Conservation (phyloP, 2,329 filamentous ascomycete species). For the Corinectria fuckeliana region DNA sequence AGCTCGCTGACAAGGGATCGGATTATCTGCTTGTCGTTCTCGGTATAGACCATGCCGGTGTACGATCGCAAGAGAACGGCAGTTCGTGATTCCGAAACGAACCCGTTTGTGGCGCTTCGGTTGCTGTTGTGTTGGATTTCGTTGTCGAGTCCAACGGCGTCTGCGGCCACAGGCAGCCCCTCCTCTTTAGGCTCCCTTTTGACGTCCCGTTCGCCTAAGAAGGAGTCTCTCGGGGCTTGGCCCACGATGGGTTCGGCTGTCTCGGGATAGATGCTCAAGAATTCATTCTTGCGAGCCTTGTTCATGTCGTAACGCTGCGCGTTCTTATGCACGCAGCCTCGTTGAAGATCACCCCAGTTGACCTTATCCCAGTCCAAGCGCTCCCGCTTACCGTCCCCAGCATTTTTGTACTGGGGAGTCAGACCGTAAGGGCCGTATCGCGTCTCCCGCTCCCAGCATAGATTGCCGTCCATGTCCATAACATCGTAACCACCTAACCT, state of each 20-base stretch:
- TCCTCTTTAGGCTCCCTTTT: not conserved
- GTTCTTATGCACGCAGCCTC: slow-evolving; percentile 70
- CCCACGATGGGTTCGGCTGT: slow-evolving; percentile 28
- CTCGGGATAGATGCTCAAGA: slow-evolving; percentile 50
- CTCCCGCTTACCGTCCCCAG: slow-evolving; percentile 42
- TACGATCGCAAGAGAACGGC: slow-evolving; percentile 80
- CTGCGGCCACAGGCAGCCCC: not conserved
- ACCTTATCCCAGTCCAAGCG: slow-evolving; percentile 67
- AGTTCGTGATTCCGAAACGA: slow-evolving; percentile 61
- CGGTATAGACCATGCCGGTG: slow-evolving; percentile 75
- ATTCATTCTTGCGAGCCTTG: slow-evolving; percentile 51
- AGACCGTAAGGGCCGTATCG: slow-evolving; percentile 73
- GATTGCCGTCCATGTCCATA: slow-evolving; percentile 65
- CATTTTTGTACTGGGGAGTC: slow-evolving; percentile 54
- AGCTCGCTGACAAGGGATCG: slow-evolving; percentile 82
- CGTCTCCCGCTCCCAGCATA: slow-evolving; percentile 73
- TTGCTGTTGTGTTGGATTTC: slow-evolving; percentile 14
- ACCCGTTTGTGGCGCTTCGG: slow-evolving; percentile 26
- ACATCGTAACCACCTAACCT: slow-evolving; percentile 68
- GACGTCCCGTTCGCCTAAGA: slow-evolving; percentile 20
- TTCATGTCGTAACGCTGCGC: slow-evolving; percentile 64
- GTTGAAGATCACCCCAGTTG: slow-evolving; percentile 74
- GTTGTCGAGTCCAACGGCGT: not conserved
- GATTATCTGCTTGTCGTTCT: slow-evolving; percentile 80
- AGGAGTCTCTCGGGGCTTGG: slow-evolving; percentile 18